phyloP scores from a whole-genome alignment of 768 basidiomycete species.

The Calocybe gangraenosa region DNA sequence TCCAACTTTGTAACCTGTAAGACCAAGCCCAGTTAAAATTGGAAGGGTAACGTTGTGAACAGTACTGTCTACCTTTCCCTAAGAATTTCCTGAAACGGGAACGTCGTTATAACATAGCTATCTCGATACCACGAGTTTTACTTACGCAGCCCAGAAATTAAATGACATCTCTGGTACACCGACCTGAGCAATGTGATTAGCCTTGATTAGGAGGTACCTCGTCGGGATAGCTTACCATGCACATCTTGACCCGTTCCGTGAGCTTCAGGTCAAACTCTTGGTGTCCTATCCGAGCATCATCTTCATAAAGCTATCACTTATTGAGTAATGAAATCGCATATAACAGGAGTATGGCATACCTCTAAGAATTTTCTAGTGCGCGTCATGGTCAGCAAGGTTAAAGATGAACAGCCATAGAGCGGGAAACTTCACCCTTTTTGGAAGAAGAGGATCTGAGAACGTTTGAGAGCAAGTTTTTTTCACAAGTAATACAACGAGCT shows the following conservation, averaged over 20 bases:
- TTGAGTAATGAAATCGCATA: neutral
- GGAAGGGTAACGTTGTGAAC: neutral
- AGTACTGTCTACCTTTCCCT: constrained; percentile 51
- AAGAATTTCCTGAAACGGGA: constrained; percentile 62
- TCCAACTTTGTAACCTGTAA: constrained; percentile 85
- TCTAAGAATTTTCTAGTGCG: constrained; percentile 70
- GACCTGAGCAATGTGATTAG: constrained; percentile 43
- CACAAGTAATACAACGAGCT: too few species aligned
- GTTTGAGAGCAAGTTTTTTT: too few species aligned
- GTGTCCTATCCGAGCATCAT: constrained; percentile 91
- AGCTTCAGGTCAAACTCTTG: constrained; percentile 93
- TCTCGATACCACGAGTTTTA: constrained; percentile 11
- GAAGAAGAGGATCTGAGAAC: constrained; percentile 79
- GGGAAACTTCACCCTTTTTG: constrained; percentile 77
- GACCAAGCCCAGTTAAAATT: neutral
- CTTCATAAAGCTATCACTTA: constrained; percentile 73
- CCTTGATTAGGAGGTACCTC: neutral
- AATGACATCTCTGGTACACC: constrained; percentile 95
- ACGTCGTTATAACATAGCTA: constrained; percentile 1
- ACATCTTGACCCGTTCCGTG: constrained; percentile 94
- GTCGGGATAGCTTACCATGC: constrained; percentile 61
- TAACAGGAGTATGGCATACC: constrained; percentile 29
- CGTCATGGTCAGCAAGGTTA: constrained; percentile 3
- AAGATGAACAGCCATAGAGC: neutral
- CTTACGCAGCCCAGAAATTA: constrained; percentile 89